Evolutionary conservation across 2,329 filamentous ascomycete species (phyloP).

Genomic region (Ophiostoma angusticollis): DNA sequence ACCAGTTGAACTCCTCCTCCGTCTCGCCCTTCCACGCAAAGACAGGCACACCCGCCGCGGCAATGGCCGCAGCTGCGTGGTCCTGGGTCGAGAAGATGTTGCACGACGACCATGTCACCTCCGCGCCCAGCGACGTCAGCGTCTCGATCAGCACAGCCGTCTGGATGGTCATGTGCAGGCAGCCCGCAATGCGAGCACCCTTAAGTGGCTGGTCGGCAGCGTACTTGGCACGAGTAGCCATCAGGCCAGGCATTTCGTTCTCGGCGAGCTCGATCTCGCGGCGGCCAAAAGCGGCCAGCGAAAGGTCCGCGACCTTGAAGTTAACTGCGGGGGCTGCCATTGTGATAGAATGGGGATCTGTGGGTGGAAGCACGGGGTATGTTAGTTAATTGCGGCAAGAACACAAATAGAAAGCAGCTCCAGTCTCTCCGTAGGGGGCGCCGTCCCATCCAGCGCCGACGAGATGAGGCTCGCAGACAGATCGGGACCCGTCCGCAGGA

Average conservation of each 20-base stretch:
- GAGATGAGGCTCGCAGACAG: no score
- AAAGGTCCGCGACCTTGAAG: slow-evolving; percentile 98
- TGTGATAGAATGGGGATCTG: slow-evolving; percentile 18
- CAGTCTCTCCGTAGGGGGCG: no score
- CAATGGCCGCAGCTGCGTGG: slow-evolving; percentile 95
- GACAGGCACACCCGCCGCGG: slow-evolving; percentile 82
- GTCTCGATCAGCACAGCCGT: slow-evolving; percentile 99
- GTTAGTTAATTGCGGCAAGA: slow-evolving; percentile 9
- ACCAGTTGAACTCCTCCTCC: slow-evolving; percentile 99
- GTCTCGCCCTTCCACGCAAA: slow-evolving; percentile 77
- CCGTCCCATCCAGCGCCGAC: no score
- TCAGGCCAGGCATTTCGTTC: slow-evolving; percentile 94
- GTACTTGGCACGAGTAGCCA: slow-evolving; percentile 89
- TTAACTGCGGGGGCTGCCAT: slow-evolving; percentile 75
- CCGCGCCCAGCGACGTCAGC: slow-evolving; percentile 81
- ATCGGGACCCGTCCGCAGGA: no score
- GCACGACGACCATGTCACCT: slow-evolving; percentile 98
- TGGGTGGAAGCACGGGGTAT: background rate
- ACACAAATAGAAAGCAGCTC: no score
- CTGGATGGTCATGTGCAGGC: slow-evolving; percentile 99
- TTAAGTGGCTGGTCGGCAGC: slow-evolving; percentile 83
- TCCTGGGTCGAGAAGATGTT: slow-evolving; percentile 99
- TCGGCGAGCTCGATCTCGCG: slow-evolving; percentile 98
- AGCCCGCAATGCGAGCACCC: slow-evolving; percentile 92
- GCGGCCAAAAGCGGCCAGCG: slow-evolving; percentile 94